Base-by-base conservation (phyloP, 768 basidiomycete genomes). In the Lactarius indigo region DNA sequence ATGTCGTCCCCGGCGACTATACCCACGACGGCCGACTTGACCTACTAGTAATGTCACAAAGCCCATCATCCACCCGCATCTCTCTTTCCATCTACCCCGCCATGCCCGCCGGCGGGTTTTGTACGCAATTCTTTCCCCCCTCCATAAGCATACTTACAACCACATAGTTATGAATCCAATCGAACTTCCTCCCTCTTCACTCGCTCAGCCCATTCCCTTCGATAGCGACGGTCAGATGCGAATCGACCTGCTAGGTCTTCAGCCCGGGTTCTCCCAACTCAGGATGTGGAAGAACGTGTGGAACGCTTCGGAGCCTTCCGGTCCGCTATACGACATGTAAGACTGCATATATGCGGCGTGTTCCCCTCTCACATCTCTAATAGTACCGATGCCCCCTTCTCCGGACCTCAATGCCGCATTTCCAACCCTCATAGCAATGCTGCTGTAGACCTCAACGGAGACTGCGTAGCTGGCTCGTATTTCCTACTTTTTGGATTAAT, bases 401-500 rank as follows among this genome's bases (percentile, higher is more conserved):
- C 81, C 26, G 87, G 85, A 17, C 70, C 80, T 18, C 86, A 87
- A 52, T 99, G 97, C 76, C 82, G 78, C 12, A 75, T 94, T n/a
- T 84, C 92, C 13, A 87, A 89, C 69, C 96, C 96, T 6, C 97
- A 98, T 74, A 94, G 91, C 74, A 97, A 96, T 76, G 96, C 95
- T 0, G 90, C 95, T 20, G 84, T 98, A 5, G 97, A 99, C 73
- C 79, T 99, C 44, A 86, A 98, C 68, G 97, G 97, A 15, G 97
- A 99, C 75, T 98, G 97, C 75, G 82, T 97, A 4, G 94, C 96
- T 69, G 94, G 94, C 90, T 67, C 69, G 81, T 77, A 12, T 28
- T 52, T 15, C 42, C 31, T 20, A 26, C 9, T 9, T 33, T 33
- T 57, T 6, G 17, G 0, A 37, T 55, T 3, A 26, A 31, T 60